Evolutionary conservation across 2,329 filamentous ascomycete species (phyloP).

Genomic region (Diaporthe sp.): DNA sequence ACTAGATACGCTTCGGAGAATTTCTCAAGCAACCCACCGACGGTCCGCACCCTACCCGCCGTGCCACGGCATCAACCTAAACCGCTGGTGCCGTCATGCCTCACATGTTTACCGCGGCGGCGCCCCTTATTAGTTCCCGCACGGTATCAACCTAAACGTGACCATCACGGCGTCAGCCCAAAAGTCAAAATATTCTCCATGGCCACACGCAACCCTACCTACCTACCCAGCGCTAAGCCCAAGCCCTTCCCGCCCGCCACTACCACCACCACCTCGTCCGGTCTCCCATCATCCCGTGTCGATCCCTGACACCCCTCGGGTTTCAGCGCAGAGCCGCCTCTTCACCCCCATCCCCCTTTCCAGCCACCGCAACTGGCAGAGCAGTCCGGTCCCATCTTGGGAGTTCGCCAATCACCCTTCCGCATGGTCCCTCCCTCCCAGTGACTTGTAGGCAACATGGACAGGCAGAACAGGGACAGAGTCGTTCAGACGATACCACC

Average conservation of each 20-base stretch:
- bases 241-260: constrained; percentile 8
- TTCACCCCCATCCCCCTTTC: background rate
- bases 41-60: constrained; percentile 9
- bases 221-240: no score
- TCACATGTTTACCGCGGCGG: background rate
- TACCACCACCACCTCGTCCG: constrained; percentile 17
- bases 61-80: background rate
- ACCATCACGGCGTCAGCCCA: background rate
- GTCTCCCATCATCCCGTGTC: constrained; percentile 20
- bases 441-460: background rate
- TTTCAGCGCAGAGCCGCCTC: constrained; percentile 16
- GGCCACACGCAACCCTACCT: background rate
- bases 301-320: constrained; percentile 17
- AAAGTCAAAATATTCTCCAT: background rate
- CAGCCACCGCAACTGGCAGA: background rate
- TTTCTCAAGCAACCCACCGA: background rate
- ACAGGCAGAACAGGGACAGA: background rate
- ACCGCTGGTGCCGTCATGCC: background rate
- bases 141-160: background rate
- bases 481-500: constrained; percentile 15
- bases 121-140: background rate
- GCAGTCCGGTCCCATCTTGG: background rate
- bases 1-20: background rate
- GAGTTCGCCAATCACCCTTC: background rate
- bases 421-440: background rate